Base-by-base conservation (phyloP, 2,329 filamentous ascomycete genomes). In the Aspergillus intermedius region DNA sequence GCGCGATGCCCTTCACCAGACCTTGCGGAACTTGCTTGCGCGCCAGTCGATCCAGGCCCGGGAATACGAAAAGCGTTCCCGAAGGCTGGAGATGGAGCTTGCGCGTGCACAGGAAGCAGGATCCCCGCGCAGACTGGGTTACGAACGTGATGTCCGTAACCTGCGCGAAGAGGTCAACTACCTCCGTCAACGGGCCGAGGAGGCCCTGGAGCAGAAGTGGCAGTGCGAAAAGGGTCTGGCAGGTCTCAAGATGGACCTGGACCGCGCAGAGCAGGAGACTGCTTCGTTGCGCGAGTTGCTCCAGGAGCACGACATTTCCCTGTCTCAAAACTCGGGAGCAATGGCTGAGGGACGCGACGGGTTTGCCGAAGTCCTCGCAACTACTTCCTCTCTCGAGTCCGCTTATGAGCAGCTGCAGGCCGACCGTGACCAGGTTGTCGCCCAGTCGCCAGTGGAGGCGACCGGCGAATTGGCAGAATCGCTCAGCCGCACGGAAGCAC, bases 171-270 rank as follows among this genome's bases (percentile, higher is more conserved):
- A 98, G 65, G 87, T 98, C 53, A 88, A 87, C 45, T 80, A 86
- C 13, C 77, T 98, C 49, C 84, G 93, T 40, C 85, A 85, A 53
- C 83, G 93, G 47, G 91, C 91, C 25, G 91, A 98, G 60, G 91
- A 97, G 55, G 91, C 91, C 13, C 79, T 97, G 12, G 89, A 95
- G 63, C 88, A 95, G 62, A 97, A 97, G 70, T 97, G 88, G 85
- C 87, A 94, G 64, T 91, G 91, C 53, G 91, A 96, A 70, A 94
- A 94, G 71, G 89, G 89, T 15, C 75, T 97, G 2, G 80, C 82
- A 46, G 89, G 91, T 48, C 74, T 97, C 49, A 95, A 95, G 73
- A 96, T 95, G 87, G 91, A 97, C 63, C 81, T 98, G 39, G 93
- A 97, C 68, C 87, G 91, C 53, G 91, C 93, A 22, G 89, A 96